Conservation (phyloP, 2,329 filamentous ascomycete genomes). For the Colletotrichum gloeosporioides region DNA sequence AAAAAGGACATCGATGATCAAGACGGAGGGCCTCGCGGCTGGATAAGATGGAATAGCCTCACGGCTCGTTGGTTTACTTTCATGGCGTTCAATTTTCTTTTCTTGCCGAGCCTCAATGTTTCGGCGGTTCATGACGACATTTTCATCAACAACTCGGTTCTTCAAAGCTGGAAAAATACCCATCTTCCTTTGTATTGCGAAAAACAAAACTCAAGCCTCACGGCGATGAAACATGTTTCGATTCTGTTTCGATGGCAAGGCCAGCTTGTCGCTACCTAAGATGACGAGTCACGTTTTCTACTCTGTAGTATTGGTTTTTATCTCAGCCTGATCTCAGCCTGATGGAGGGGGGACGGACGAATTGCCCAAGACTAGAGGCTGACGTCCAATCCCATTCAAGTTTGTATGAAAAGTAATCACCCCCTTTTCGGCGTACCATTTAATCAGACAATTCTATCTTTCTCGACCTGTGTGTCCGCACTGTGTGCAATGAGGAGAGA, state of each 20-base stretch:
- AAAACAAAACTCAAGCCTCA: conserved; percentile 5
- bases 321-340: neutral
- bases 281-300: conserved; percentile 1
- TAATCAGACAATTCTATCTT: neutral
- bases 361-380: neutral
- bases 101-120: neutral
- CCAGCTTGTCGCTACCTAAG: neutral
- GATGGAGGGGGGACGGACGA: neutral
- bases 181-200: neutral
- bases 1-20: conserved; percentile 18
- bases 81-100: conserved; percentile 11
- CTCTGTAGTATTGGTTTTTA: neutral
- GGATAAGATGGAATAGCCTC: conserved; percentile 40
- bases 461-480: neutral
- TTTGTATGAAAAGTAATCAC: neutral
- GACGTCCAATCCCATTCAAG: neutral
- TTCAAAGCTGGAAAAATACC: conserved; percentile 8
- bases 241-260: neutral
- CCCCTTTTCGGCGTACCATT: neutral
- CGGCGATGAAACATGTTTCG: conserved; percentile 1
- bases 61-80: conserved; percentile 35
- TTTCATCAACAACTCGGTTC: neutral
- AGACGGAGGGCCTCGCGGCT: conserved; percentile 40
- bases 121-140: neutral
- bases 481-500: neutral